Evolutionary conservation across 495 filamentous ascomycete species (phyloP), one percentile per base, ranked within the genome.

Genomic region (Letharia lupina): DNA sequence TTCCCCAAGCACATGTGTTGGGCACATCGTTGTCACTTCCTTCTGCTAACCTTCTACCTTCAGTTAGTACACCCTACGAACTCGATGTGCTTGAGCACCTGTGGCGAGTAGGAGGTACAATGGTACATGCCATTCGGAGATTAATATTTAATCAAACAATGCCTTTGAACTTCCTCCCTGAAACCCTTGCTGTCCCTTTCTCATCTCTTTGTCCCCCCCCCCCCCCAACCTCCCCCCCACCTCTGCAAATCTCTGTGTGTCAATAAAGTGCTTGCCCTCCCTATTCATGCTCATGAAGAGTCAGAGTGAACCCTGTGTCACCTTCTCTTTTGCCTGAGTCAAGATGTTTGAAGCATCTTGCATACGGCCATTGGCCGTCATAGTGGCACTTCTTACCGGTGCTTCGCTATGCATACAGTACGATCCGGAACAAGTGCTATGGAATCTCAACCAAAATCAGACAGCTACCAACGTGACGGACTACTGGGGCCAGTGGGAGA

Each of bases 401-500:
- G 15, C 41, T n/a, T 62, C 65, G 45, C 42, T 67, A 28, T 61
- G 44, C 20, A 54, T 66, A 42, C 52, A 39, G 3, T 70, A 67
- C 54, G 68, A 70, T 20, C 68, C 73, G 47, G 72, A 75, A n/a
- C 70, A 78, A 62, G 62, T 72, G 61, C 33, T 66, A 47, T 79
- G 72, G 69, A 79, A 79, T 66, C 67, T 78, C 20, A 78, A 79
- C 63, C 68, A 75, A 41, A 79, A 79, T 60, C 41, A 72, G 64
- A 65, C 70, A n/a, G 77, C 77, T 3, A 67, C 63, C 33, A 31
- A 65, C 18, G 73, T 73, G 4, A 63, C 75, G 64, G 71, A 78
- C 56, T 79, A 77, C 65, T 78, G 73, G 76, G 77, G 77, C 63
- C 54, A 67, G 64, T 78, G 77, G 77, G 68, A 73, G 4, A 71